Percentiles rank a stretch among this genome's conserved stretches.
These are phyloP conservation scores for Macroventuria anomochaeta DNA, from an alignment of 2,329 filamentous ascomycete species.

Conservation along the genomic window DNA sequence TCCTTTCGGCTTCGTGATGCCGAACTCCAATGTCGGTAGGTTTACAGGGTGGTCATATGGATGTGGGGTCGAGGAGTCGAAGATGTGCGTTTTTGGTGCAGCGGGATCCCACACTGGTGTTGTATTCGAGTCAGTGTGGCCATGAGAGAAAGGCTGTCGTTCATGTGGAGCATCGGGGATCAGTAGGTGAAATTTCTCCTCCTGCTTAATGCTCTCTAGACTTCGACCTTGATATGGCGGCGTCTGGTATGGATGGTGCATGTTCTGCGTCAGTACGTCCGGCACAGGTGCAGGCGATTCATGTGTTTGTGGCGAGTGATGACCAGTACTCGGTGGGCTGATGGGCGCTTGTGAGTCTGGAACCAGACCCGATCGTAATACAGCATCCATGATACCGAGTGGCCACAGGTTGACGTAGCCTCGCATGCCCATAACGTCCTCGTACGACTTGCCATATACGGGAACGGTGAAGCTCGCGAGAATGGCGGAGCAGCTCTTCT, in stretches of 20 bases:
- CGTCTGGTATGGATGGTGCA: not conserved
- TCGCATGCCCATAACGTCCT: conserved; percentile 36
- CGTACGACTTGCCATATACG: conserved; percentile 28
- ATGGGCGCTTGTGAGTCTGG: conserved; percentile 26
- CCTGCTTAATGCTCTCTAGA: not conserved
- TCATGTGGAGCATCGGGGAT: not conserved
- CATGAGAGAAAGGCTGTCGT: not conserved
- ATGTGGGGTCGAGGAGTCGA: conserved; percentile 28
- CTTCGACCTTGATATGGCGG: not conserved
- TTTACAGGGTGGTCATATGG: conserved; percentile 26
- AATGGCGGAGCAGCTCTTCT: conserved; percentile 34
- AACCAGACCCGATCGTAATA: conserved; percentile 34
- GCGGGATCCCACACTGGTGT: not conserved
- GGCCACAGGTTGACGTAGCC: conserved; percentile 40
- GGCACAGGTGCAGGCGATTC: conserved; percentile 1
- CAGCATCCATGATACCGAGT: conserved; percentile 36
- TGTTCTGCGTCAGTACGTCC: conserved; percentile 9
- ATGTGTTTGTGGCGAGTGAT: conserved; percentile 1
- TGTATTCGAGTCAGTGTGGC: not conserved
- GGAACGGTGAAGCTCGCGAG: conserved; percentile 35
- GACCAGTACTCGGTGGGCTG: conserved; percentile 3
- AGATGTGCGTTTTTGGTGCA: conserved; percentile 22
- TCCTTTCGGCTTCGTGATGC: conserved; percentile 14
- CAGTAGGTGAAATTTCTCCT: not conserved
- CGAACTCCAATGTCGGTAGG: conserved; percentile 10